Evolutionary conservation across 805 yeast species (phyloP), one percentile per base, ranked within the genome.

Genomic region (Pichia exigua): DNA sequence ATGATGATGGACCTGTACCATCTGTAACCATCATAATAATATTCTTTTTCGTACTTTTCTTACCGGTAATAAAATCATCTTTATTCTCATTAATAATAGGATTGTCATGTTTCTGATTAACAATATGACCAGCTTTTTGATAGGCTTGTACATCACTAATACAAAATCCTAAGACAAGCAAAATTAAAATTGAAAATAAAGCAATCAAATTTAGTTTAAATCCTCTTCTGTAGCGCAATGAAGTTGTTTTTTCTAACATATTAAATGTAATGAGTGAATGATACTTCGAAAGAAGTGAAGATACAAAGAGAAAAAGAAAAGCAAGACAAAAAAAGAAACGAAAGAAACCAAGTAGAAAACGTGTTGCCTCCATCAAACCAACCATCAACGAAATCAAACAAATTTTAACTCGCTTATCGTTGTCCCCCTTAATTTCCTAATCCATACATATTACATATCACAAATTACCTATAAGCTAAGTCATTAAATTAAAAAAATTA

Each of bases 1-100:
- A 68, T 2, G 95, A 84, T 0, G 95, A 85, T 3, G 96, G 96
- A 0, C 96, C 96, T 85, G 89, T 88, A n/a, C 97, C 97, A 66
- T 89, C 97, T 3, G 95, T 83, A 32, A 89, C 96, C 79, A 89
- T 82, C 72, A 89, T 87, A 48, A 89, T 85, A 51, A 90, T 77
- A 61, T 89, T 83, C 73, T 86, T 87, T 2, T 32, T 27, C 3
- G 30, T 28, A 18, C 26, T 24, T 38, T 21, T 32, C 17, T 44
- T 44, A 1, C 0, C 9, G 9, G 5, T 26, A 26, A 9, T 7
- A 42, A 7, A 22, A 2, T 22, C 21, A 24, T 15, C 10, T 22
- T 41, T 10, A 13, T 22, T 42, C 4, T 15, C 5, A 18, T 17
- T 15, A 21, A 18, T 38, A 7, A 38, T 2, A 8, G 22, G 22